Evolutionary conservation across 2,329 filamentous ascomycete species (phyloP).

Genomic region (Cladophialophora immunda): DNA sequence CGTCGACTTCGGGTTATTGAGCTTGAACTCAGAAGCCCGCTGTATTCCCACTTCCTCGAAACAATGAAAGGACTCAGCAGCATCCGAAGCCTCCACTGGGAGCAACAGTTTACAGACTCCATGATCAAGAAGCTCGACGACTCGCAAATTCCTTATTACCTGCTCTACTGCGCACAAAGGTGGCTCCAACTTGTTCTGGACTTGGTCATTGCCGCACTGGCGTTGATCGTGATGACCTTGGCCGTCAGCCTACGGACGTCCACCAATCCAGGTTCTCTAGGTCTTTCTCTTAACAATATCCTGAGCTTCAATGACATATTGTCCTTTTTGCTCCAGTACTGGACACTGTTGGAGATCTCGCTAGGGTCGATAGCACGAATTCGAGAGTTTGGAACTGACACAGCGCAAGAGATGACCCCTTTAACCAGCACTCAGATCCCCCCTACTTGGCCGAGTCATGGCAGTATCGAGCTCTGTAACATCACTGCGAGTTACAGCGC

Average conservation of each 20-base stretch:
- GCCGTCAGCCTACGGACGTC: conserved; percentile 35
- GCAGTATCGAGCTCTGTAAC: conserved; percentile 16
- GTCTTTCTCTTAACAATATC: conserved; percentile 32
- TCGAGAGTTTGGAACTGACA: conserved; percentile 29
- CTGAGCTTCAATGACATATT: conserved; percentile 40
- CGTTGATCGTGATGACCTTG: conserved; percentile 39
- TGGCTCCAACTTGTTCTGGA: conserved; percentile 48
- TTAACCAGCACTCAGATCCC: neutral
- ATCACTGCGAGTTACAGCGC: conserved; percentile 29
- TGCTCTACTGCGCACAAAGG: conserved; percentile 55
- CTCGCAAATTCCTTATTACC: conserved; percentile 56
- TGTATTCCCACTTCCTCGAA: conserved; percentile 63
- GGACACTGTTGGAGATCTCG: conserved; percentile 41
- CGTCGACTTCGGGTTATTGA: conserved; percentile 62
- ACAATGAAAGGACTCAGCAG: conserved; percentile 59
- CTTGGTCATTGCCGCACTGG: conserved; percentile 41
- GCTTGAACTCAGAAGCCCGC: conserved; percentile 59
- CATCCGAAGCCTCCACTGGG: conserved; percentile 62
- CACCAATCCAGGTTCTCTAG: conserved; percentile 27
- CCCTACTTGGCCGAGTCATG: conserved; percentile 26
- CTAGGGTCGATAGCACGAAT: conserved; percentile 41
- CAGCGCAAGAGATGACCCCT: conserved; percentile 24
- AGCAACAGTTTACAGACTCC: conserved; percentile 49
- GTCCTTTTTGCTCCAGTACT: conserved; percentile 35
- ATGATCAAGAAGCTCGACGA: conserved; percentile 50